Conservation (phyloP, 176 grass and related monocot species). For the Bonia amplexicaulis region DNA sequence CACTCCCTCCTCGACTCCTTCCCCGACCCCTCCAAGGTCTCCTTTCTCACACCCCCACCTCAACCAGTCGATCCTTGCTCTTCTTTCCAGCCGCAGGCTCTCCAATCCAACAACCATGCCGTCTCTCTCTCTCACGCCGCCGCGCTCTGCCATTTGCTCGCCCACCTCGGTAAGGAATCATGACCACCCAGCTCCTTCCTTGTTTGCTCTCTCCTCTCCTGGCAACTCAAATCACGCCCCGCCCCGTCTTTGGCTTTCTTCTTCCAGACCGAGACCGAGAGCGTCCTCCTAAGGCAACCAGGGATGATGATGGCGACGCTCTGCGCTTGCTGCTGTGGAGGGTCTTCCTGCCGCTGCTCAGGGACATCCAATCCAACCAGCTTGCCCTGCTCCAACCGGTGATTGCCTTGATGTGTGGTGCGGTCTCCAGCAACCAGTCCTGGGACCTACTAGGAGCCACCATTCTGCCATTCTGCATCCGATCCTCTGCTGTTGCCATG, state of each 20-base stretch:
- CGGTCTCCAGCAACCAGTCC: slow-evolving; percentile 34
- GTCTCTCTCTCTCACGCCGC: slow-evolving; percentile 39
- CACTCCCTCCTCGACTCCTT: slow-evolving; percentile 57
- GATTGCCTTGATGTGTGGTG: slow-evolving; percentile 44
- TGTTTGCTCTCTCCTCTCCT: neutral
- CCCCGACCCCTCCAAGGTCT: slow-evolving; percentile 27
- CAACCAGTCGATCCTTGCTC: neutral
- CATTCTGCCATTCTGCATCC: slow-evolving; percentile 63
- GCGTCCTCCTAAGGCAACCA: neutral
- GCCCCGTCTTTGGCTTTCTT: neutral
- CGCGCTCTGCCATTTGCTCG: slow-evolving; percentile 69
- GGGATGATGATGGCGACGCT: slow-evolving; percentile 17
- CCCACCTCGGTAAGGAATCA: slow-evolving; percentile 30
- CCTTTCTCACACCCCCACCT: neutral
- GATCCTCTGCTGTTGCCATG: slow-evolving; percentile 39
- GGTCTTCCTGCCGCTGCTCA: slow-evolving; percentile 65
- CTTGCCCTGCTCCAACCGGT: slow-evolving; percentile 32
- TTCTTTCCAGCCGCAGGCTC: slow-evolving; percentile 23
- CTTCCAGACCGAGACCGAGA: neutral
- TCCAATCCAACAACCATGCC: slow-evolving; percentile 24
- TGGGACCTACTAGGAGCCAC: slow-evolving; percentile 62
- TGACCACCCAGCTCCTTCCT: neutral
- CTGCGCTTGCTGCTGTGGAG: slow-evolving; percentile 50
- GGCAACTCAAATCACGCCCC: too few species aligned
- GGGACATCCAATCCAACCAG: slow-evolving; percentile 30